Evolutionary conservation across 2,329 filamentous ascomycete species (phyloP).

Genomic region (Fusarium heterosporum): DNA sequence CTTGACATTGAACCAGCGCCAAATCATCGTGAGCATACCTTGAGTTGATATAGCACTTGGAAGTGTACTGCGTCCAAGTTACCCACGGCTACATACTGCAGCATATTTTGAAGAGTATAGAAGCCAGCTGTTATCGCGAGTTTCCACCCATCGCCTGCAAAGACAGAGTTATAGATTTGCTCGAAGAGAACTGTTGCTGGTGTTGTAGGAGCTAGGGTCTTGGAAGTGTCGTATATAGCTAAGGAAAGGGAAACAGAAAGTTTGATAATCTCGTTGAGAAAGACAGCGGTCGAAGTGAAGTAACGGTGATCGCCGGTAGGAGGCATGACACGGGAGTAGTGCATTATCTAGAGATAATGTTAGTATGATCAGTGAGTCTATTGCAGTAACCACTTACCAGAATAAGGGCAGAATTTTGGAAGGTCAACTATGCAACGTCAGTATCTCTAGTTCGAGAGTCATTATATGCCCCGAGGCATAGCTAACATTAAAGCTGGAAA

Average conservation of each 20-base stretch:
- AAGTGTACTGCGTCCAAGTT: conserved; percentile 94
- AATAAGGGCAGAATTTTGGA: conserved; percentile 80
- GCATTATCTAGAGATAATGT: conserved; percentile 74
- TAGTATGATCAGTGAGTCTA: conserved; percentile 51
- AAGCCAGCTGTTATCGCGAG: conserved; percentile 87
- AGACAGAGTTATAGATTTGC: conserved; percentile 83
- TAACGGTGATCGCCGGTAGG: conserved; percentile 85
- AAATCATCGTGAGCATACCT: conserved; percentile 60
- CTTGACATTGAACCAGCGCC: background rate
- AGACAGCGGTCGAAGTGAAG: conserved; percentile 92
- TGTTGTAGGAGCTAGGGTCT: conserved; percentile 79
- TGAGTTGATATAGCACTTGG: conserved; percentile 92
- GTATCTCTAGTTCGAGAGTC: conserved; percentile 2
- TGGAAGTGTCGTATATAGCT: conserved; percentile 87
- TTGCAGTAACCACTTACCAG: conserved; percentile 61
- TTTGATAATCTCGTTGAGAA: conserved; percentile 93
- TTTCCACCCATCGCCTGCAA: conserved; percentile 94
- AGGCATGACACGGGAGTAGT: conserved; percentile 97
- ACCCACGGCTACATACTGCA: conserved; percentile 91
- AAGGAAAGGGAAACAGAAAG: conserved; percentile 87
- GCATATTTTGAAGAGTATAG: conserved; percentile 92
- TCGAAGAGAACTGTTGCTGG: conserved; percentile 83
- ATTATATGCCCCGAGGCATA: background rate
- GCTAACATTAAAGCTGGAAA: background rate
- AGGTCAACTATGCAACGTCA: conserved; percentile 69